Base-by-base conservation (phyloP, 805 yeast genomes). In the Starmera pachycereana region DNA sequence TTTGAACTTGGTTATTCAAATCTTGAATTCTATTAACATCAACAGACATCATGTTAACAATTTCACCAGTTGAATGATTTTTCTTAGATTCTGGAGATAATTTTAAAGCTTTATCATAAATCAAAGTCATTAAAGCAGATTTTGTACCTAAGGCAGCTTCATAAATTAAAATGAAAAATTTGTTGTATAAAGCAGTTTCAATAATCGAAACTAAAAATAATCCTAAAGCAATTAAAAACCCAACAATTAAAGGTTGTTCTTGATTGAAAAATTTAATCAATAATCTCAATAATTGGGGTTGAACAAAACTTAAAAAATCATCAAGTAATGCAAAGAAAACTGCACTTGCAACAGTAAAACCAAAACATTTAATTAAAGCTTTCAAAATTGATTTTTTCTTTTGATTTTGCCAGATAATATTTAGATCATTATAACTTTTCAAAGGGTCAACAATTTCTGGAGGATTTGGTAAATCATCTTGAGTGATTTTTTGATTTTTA, bases 281-380 rank as follows among this genome's bases (percentile, higher is more conserved):
- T 8, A 71, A 52, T 40, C 82, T 71, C 40, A 90, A 64, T 25
- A 89, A 61, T 52, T 86, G 96, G 0, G 97, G 97, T 61, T 87
- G 95, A n/a, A 72, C 69, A 54, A 84, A 87, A 0, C 92, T 84
- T 40, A 89, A 64, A n/a, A 71, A 47, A 63, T 92, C 97, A 58
- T 86, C 90, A 31, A 72, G 45, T 3, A 70, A 68, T 53, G 87
- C 87, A 66, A 81, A 87, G 6, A 71, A 40, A 39, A 87, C 94
- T 9, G 88, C 95, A 29, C 77, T 41, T 2, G 76, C 29, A 49
- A 83, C 83, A n/a, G 76, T 78, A 1, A 60, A 58, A 29, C 96
- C 96, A 62, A 85, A 89, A 1, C 95, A 76, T 44, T 64, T 64
- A n/a, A 71, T 49, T 25, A 92, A 48, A 0, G 95, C 86, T 56